Evolutionary conservation across 352 stramenopile genomes (phyloP).

Genomic region (Hyaloperonospora arabidopsidis): DNA sequence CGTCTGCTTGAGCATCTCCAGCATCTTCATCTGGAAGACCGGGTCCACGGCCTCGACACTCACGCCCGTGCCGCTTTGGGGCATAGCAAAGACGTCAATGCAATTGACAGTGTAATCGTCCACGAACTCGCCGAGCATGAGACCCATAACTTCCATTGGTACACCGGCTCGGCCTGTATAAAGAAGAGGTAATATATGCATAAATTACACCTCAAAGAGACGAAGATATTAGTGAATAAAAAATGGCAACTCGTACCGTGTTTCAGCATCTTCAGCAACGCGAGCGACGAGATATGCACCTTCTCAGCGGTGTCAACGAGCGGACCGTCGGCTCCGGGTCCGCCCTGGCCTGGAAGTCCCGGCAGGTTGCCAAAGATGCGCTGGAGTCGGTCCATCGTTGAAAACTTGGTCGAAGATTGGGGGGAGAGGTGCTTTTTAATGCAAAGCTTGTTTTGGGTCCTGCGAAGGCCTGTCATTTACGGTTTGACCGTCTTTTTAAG

Average conservation of each 20-base stretch:
- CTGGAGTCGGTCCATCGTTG: constrained; percentile 74
- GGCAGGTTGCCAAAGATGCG: constrained; percentile 82
- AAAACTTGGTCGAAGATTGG: too few species aligned
- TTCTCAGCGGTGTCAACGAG: constrained; percentile 97
- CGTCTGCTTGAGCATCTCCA: constrained; percentile 99
- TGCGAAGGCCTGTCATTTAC: too few species aligned
- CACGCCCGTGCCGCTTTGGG: constrained; percentile 92
- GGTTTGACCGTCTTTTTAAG: too few species aligned
- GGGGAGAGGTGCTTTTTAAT: too few species aligned
- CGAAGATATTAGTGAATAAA: not conserved
- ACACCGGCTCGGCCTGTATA: constrained; percentile 89
- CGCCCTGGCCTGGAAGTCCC: constrained; percentile 59
- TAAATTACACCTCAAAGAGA: constrained; percentile 4
- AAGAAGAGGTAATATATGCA: not conserved
- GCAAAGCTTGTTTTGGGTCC: too few species aligned
- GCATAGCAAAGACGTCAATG: constrained; percentile 99
- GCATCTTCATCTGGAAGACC: constrained; percentile 99
- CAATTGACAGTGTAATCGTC: constrained; percentile 99
- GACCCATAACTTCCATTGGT: constrained; percentile 99
- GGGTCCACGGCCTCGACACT: constrained; percentile 98
- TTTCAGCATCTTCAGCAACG: constrained; percentile 99
- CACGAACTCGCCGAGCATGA: constrained; percentile 99
- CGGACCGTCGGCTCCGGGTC: constrained; percentile 81
- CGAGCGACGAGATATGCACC: constrained; percentile 98
- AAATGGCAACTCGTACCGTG: constrained; percentile 69